Conservation (phyloP, 2,329 filamentous ascomycete species). For the Penicillium paneum region DNA sequence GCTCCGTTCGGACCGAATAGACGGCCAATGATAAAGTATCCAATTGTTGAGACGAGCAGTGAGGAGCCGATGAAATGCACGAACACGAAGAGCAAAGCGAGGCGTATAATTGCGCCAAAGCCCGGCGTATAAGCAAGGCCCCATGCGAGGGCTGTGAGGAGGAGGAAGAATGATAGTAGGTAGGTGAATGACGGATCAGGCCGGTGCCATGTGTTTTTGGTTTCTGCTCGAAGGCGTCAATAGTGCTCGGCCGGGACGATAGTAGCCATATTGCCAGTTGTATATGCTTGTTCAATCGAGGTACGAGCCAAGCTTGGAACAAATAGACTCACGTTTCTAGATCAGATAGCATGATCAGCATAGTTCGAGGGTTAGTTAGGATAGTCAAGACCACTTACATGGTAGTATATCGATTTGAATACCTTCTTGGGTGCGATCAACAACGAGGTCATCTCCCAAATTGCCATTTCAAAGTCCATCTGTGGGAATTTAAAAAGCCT, state of each 20-base stretch:
- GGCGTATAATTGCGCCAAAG: constrained; percentile 46
- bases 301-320: no score
- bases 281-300: not conserved
- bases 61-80: constrained; percentile 62
- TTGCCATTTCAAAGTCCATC: constrained; percentile 72
- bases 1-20: constrained; percentile 57
- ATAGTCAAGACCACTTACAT: constrained; percentile 47
- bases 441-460: constrained; percentile 69
- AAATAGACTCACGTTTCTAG: constrained; percentile 41
- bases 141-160: constrained; percentile 56
- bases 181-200: constrained; percentile 69
- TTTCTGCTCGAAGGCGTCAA: constrained; percentile 48
- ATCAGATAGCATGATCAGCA: constrained; percentile 10
- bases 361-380: not conserved
- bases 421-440: constrained; percentile 69
- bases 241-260: not conserved
- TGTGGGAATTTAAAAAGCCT: constrained; percentile 68
- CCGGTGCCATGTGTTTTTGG: constrained; percentile 67
- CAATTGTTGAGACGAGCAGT: constrained; percentile 58
- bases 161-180: constrained; percentile 64
- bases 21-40: constrained; percentile 62
- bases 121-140: constrained; percentile 54
- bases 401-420: constrained; percentile 68
- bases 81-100: constrained; percentile 51
- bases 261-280: not conserved